phyloP scores from a whole-genome alignment of 1,284 basidiomycete species.

The Xerocomus nothofagi region DNA sequence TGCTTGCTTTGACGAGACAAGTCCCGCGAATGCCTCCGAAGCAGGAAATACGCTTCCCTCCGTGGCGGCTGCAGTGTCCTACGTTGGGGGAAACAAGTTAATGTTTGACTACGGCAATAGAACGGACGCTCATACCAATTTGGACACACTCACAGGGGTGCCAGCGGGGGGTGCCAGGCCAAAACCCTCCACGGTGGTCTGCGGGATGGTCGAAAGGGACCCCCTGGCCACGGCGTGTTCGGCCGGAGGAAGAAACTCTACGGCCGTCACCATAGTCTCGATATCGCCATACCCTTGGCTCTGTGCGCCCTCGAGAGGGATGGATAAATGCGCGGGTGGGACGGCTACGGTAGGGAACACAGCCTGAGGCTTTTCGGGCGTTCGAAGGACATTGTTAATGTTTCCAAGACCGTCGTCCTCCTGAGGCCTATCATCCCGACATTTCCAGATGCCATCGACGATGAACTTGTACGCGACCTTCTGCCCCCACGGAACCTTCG shows the following conservation, averaged over 20 bases:
- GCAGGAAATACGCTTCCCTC: constrained; percentile 18
- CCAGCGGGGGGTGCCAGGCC: constrained; percentile 40
- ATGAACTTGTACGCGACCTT: constrained; percentile 76
- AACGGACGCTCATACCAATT: constrained; percentile 14
- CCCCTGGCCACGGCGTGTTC: constrained; percentile 16
- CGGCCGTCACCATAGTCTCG: constrained; percentile 30
- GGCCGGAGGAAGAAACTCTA: constrained; percentile 20
- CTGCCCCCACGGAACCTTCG: constrained; percentile 61
- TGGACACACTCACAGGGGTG: constrained; percentile 21
- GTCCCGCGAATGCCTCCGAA: constrained; percentile 1
- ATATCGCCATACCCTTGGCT: constrained; percentile 9
- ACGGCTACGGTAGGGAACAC: constrained; percentile 5
- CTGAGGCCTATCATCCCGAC: constrained; percentile 55
- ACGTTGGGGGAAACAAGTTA: background rate
- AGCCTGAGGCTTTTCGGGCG: constrained; percentile 50
- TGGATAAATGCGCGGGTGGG: constrained; percentile 17
- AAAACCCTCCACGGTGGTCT: constrained; percentile 38
- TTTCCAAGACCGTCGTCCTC: constrained; percentile 64
- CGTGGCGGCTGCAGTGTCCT: constrained; percentile 29
- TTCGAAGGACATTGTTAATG: constrained; percentile 69
- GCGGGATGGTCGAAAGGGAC: constrained; percentile 13
- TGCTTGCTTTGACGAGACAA: background rate
- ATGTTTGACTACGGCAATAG: background rate
- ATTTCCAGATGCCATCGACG: constrained; percentile 72
- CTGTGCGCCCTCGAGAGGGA: constrained; percentile 7